Conservation (phyloP, 805 yeast genomes). For the Cyberlindnera veronae region DNA sequence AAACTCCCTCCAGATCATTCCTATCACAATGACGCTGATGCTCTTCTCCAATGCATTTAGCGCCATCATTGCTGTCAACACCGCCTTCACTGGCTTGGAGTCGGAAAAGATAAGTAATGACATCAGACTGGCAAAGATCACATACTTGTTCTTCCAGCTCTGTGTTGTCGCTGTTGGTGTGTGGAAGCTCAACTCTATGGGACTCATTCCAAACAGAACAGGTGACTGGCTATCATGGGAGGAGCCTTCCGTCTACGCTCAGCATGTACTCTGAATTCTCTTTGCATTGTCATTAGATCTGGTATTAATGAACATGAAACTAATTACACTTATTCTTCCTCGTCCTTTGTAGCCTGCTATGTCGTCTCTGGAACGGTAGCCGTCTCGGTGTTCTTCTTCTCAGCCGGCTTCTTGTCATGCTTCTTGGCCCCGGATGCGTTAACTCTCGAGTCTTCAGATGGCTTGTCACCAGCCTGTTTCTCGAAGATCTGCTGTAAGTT, state of each 20-base stretch:
- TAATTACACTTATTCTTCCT: not conserved
- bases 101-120: constrained; percentile 35
- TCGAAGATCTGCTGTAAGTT: constrained; percentile 81
- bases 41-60: constrained; percentile 73
- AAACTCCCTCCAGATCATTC: constrained; percentile 81
- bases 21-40: constrained; percentile 86
- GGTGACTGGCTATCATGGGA: constrained; percentile 97
- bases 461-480: constrained; percentile 23
- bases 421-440: constrained; percentile 6
- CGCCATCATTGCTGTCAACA: constrained; percentile 57
- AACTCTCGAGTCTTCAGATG: constrained; percentile 16
- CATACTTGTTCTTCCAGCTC: constrained; percentile 44
- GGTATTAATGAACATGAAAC: no score
- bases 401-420: not conserved
- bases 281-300: not conserved
- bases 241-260: constrained; percentile 28
- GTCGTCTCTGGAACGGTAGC: no score
- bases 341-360: not conserved
- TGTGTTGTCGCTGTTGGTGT: constrained; percentile 69
- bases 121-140: constrained; percentile 26
- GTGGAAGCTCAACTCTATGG: constrained; percentile 85
- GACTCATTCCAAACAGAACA: constrained; percentile 78
- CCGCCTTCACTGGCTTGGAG: constrained; percentile 48
- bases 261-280: constrained; percentile 6
- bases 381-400: constrained; percentile 1